A percentile compares a stretch with the other conserved stretches of the same genome.
Evolutionary conservation across 2,329 filamentous ascomycete genomes (phyloP).

Genomic region (Botryosphaeria dothidea): DNA sequence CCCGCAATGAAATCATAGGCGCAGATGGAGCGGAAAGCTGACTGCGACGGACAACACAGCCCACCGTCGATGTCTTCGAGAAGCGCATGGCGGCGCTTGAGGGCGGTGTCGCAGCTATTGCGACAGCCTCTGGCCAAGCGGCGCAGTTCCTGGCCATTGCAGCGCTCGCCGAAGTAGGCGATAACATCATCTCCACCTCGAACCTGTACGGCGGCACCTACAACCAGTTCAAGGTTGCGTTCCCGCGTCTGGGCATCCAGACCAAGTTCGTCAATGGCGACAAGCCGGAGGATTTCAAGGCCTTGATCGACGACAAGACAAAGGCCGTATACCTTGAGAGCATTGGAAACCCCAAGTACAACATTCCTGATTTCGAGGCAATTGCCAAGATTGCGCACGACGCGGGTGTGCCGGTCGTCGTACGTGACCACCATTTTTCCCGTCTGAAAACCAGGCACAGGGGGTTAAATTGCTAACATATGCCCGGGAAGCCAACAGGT

Average conservation of each 20-base stretch:
- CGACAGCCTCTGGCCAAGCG: conserved; percentile 81
- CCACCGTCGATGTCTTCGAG: conserved; percentile 94
- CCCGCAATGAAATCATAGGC: background rate
- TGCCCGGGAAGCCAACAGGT: conserved; percentile 52
- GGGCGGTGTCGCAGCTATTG: conserved; percentile 84
- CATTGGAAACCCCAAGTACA: conserved; percentile 92
- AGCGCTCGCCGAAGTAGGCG: conserved; percentile 80
- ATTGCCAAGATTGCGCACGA: conserved; percentile 79
- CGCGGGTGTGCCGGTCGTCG: conserved; percentile 59
- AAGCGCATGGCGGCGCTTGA: conserved; percentile 95
- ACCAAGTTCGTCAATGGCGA: conserved; percentile 89
- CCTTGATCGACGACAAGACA: conserved; percentile 86
- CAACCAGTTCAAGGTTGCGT: conserved; percentile 92
- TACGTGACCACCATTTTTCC: conserved; percentile 27
- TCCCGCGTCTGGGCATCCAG: conserved; percentile 81
- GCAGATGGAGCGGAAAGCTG: background rate
- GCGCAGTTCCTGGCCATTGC: conserved; percentile 90
- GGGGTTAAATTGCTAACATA: background rate
- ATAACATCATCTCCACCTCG: conserved; percentile 90
- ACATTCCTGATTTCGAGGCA: conserved; percentile 85
- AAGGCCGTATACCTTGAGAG: conserved; percentile 91
- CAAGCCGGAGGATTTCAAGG: conserved; percentile 73
- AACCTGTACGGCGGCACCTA: conserved; percentile 95
- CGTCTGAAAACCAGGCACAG: too few relatives aligned
- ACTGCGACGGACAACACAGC: conserved; percentile 49